Base-by-base conservation (phyloP, 495 filamentous ascomycete genomes). In the Neurospora sublineolata region DNA sequence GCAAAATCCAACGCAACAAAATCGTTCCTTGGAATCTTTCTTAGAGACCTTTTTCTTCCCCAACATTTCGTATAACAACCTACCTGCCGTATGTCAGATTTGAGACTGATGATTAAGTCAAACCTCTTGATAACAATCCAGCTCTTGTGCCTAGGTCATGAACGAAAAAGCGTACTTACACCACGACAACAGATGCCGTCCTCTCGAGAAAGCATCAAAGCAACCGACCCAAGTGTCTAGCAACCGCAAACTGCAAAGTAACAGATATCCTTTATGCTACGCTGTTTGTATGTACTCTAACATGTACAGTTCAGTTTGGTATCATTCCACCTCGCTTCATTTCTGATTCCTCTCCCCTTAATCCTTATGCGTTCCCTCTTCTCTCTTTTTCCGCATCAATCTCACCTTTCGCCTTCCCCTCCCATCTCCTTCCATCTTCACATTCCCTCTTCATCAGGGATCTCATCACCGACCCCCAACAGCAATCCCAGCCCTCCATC, bases 401-500 rank as follows among this genome's bases (percentile, higher is more conserved):
- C n/a, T 12, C n/a, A 20, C 20, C 2, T 10, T 23, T 8, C 41
- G 1, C 8, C 41, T n/a, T 44, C 41, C 7, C 0, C 44, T 11
- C 23, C 44, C n/a, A 52, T 58, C 44, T 52, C n/a, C 20, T 12
- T 23, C 44, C 12, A 23, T 23, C 12, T 16, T 16, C 20, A 14
- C 2, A 10, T 23, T 52, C 20, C 8, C 44, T 12, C 0, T n/a
- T n/a, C 42, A 7, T 20, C 6, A 14, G n/a, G n/a, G n/a, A 7
- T 18, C 3, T 33, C 23, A 64, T 64, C 14, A 64, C 27, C 52
- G 6, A 0, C 52, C 52, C 7, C 27, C 23, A 33, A 64, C 52
- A 33, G 52, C 52, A 18, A 64, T 64, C 52, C 52, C 52, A 14
- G 74, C 77, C 60, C 75, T 77, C 82, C 82, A 84, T 3, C 71